Percentiles rank a stretch among this genome's conserved stretches.
These are phyloP conservation scores for Paramecium octaurelia DNA, from an alignment of 73 alveolate species.

Conservation along the genomic window DNA sequence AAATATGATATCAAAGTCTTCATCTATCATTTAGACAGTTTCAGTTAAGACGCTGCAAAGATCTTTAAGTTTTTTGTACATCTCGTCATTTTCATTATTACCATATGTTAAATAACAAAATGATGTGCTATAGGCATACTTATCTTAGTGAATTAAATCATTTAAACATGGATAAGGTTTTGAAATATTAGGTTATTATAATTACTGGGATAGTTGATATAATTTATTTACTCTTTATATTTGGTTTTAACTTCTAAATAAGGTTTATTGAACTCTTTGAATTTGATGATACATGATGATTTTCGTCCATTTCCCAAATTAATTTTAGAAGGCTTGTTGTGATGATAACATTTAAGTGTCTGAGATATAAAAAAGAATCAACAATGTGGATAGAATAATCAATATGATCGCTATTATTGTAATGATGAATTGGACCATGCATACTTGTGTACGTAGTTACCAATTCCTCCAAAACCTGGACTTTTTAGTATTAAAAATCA, in stretches of 20 bases:
- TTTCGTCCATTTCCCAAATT: conserved; percentile 6
- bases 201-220: not conserved
- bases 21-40: not conserved
- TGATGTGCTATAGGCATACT: not conserved
- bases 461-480: not conserved
- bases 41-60: not conserved
- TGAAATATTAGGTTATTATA: not conserved
- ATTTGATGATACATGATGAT: not conserved
- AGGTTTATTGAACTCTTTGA: not conserved
- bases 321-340: not conserved
- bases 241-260: not conserved
- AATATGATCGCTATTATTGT: not conserved
- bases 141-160: not conserved
- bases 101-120: not conserved
- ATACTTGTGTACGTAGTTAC: not conserved
- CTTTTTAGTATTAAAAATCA: not conserved
- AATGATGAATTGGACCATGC: not conserved
- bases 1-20: not conserved
- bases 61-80: not conserved
- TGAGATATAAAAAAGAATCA: not conserved
- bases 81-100: not conserved
- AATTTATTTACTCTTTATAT: not conserved
- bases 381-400: not conserved
- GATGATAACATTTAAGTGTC: not conserved
- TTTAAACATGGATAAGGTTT: not conserved